Base-by-base conservation (phyloP, 2,329 filamentous ascomycete species). In the Didymella sp. region DNA sequence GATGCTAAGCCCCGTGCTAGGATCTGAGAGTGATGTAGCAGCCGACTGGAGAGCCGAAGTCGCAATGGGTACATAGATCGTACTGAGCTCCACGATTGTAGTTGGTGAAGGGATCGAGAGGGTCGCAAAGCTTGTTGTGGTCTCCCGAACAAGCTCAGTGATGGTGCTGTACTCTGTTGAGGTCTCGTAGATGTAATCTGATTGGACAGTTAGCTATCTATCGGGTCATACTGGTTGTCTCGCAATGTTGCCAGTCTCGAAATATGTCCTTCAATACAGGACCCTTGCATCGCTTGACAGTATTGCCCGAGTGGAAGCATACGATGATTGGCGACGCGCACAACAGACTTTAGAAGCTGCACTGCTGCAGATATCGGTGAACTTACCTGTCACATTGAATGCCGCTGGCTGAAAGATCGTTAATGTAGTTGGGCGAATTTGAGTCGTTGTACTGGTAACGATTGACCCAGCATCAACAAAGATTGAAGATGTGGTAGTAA, bases 391-490 rank as follows among this genome's bases (percentile, higher is more conserved):
- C 13, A 50, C 8, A 5, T 42, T 46, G 15, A 53, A 27, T 3
- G 11, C 31, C 2, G 27, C 43, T 3, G 42, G 43, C 9, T 46
- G 8, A 6, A 53, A 47, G 7, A 52, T 17, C 3, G 50, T 52
- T 17, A 12, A 22, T 2, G 42, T 52, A 8, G 33, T 40, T 1
- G 50, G 41, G 3, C 24, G 24, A 12, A 46, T 45, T 13, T 22
- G 1, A 17, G 43, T 47, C 4, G 35, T 46, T 0, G 51, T 53
- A 12, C 51, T 46, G 3, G 50, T 51, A 11, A 45, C 24, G 1
- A 13, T 30, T 11, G 37, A 33, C 11, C 40, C 49, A 30, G 50
- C 50, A 40, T n/a, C 15, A 1, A 52, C 41, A n/a, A 40, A 52
- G 12, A 6, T 40, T 1, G 50, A 45, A 2, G 42, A 46, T 6